Base-by-base conservation (phyloP, 306 rosid species). In the Malus orientalis region DNA sequence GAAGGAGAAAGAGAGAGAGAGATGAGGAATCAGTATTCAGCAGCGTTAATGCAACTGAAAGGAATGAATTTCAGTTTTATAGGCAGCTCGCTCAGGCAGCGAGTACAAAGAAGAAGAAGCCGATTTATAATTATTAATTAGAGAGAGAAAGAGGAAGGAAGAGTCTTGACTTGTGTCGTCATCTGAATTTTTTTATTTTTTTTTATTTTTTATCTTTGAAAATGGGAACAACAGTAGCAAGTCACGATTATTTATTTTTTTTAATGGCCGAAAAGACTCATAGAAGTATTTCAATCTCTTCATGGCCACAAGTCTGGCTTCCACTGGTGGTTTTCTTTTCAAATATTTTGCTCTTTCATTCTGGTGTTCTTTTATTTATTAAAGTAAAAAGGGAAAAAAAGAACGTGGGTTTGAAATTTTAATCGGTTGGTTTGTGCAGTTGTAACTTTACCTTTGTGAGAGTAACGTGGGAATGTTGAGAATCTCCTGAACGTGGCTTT, bases 241-340 rank as follows among this genome's bases (percentile, higher is more conserved):
- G 3, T 27, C 32, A 29, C 32, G 4, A 0, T 29, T 30, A 4
- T 30, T 0, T 4, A 0, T 30, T 0, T 30, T 30, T 30, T 30
- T 30, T 0, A 4, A 4, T 0, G 0, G 4, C 4, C 5, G 32
- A 30, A 30, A 30, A 2, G 0, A 30, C 0, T 30, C 32, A 30
- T 0, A 30, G 32, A 30, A 0, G 5, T 0, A 30, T 30, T 0
- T 4, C 4, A 4, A 4, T 3, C 1, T 30, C 4, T 4, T 0
- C 33, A 0, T 30, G 5, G 0, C 4, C 1, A 30, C 4, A 30
- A 30, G 0, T 30, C 0, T 30, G 1, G 0, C 33, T 30, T 30
- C 4, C 5, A 30, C 45, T 42, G 45, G 45, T 9, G 12, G 12
- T 42, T 42, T 42, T 42, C 3, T 9, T 42, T 42, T 2, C 45